Base-by-base conservation (phyloP, 352 stramenopile species). In the Phytophthora meadii region DNA sequence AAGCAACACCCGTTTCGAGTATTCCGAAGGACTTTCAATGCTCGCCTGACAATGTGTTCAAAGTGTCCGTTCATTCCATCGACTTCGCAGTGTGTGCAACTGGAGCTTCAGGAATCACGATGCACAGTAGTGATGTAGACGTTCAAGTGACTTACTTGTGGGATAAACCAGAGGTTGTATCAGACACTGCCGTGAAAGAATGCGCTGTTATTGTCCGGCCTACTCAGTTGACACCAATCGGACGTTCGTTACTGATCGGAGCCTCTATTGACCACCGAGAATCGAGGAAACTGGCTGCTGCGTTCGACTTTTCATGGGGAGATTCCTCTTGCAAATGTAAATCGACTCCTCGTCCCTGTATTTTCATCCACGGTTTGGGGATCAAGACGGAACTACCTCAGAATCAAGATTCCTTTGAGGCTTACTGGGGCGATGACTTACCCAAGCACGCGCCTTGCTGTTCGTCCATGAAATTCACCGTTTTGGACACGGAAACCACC, bases 331-430 rank as follows among this genome's bases (percentile, higher is more conserved):
- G 54, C 30, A 14, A 14, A 17, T 61, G 54, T 15, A 61, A 61
- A 19, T 61, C 42, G 12, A 47, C 19, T 3, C 42, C 30, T 28
- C 42, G 54, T 4, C 54, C 54, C 14, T 63, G 54, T 12, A 30
- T 63, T 40, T 63, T 63, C 12, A 41, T 63, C 19, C 54, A 63
- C 25, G 54, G 45, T 27, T 42, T 63, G 22, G 45, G 45, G 0
- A 30, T 63, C 14, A 39, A 40, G 5, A 24, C 7, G 5, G 44
- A 54, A 32, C 15, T 32, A 25, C 19, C 34, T 17, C 14, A 54
- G 6, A 40, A 39, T 24, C 17, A 45, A 46, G 34, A 54, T n/a
- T 9, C 41, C 1, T 54, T 62, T 10, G 19, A 19, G 1, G 11
- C 40, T 14, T 62, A 62, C 24, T 62, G 54, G 54, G 48, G 46